Evolutionary conservation across 129 eudicot genomes (phyloP).

Genomic region (Arctium minus): DNA sequence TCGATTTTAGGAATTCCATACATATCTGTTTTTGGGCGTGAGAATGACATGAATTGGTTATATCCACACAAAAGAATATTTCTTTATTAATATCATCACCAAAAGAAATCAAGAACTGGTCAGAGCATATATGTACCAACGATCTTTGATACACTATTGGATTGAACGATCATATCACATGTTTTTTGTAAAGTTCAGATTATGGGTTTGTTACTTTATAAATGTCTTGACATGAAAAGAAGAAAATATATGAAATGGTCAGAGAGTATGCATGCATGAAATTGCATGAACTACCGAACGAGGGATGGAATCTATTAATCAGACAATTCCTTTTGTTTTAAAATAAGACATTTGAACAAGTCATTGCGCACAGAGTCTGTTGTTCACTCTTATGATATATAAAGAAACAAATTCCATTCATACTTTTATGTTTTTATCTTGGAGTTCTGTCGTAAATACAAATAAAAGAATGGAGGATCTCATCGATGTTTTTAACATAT

Average conservation of each 20-base stretch:
- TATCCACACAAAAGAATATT: background rate
- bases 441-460: background rate
- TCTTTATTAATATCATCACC: background rate
- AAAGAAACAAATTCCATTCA: background rate
- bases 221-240: background rate
- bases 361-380: background rate
- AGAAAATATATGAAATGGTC: background rate
- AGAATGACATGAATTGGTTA: background rate
- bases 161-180: background rate
- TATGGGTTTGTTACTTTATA: background rate
- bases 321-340: background rate
- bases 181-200: background rate
- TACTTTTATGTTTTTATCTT: background rate
- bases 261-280: background rate
- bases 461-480: background rate
- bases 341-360: background rate
- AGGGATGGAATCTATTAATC: background rate
- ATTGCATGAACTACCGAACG: conserved; percentile 3
- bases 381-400: background rate
- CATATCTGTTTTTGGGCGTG: background rate
- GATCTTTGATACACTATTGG: background rate
- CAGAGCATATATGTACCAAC: background rate
- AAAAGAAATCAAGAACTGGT: background rate
- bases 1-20: background rate
- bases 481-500: background rate